Percentiles rank a stretch among this genome's conserved stretches.
These are phyloP conservation scores for Nitzschia inconspicua DNA, from an alignment of 108 stramenopile genomes.

Conservation along the genomic window DNA sequence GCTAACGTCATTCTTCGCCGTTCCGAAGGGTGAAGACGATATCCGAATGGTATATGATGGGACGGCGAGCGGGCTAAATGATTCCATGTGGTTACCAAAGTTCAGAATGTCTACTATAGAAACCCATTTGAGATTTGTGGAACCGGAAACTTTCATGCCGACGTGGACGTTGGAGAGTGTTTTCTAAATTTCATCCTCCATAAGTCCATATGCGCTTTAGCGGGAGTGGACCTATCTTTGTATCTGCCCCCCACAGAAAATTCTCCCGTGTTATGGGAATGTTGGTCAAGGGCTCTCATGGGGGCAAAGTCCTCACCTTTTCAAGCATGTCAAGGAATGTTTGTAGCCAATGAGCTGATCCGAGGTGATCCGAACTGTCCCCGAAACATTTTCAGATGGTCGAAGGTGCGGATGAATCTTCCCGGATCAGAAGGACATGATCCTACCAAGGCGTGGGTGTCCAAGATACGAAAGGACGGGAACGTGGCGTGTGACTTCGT, in stretches of 20 bases:
- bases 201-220: not conserved
- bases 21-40: conserved; percentile 29
- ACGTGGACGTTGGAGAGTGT: conserved; percentile 42
- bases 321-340: conserved; percentile 1
- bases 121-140: conserved; percentile 10
- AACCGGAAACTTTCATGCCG: conserved; percentile 7
- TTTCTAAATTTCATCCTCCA: conserved; percentile 38
- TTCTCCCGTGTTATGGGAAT: conserved; percentile 8
- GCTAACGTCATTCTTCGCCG: no score
- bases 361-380: conserved; percentile 12
- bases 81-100: conserved; percentile 21
- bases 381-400: conserved; percentile 35
- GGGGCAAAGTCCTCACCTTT: conserved; percentile 39
- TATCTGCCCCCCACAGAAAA: no score
- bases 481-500: conserved; percentile 30
- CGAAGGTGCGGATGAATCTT: conserved; percentile 22
- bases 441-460: conserved; percentile 33
- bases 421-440: conserved; percentile 29
- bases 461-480: conserved; percentile 26
- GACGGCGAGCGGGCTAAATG: conserved; percentile 32
- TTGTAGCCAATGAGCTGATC: conserved; percentile 8
- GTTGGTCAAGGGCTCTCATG: conserved; percentile 37
- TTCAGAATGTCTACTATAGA: conserved; percentile 36
- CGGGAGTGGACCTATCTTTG: conserved; percentile 14
- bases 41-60: conserved; percentile 49